These are phyloP conservation scores for Pterocarpus santalinus DNA, from an alignment of 306 rosid species.

Conservation along the genomic window DNA sequence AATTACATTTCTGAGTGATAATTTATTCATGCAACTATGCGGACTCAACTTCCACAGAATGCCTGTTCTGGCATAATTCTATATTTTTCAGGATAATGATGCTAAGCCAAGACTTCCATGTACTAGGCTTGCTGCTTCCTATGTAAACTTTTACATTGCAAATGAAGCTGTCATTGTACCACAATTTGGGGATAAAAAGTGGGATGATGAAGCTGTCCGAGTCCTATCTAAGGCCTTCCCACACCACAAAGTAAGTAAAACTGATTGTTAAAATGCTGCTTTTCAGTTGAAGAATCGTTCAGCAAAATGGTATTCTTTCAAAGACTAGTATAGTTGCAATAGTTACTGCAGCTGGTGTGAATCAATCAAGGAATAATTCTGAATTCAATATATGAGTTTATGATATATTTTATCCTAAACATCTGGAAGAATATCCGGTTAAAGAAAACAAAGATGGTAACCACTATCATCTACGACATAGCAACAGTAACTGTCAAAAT, in stretches of 20 bases:
- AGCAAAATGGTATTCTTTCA: slow-evolving; percentile 14
- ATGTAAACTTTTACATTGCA: slow-evolving; percentile 91
- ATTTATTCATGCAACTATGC: slow-evolving; percentile 23
- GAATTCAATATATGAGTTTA: slow-evolving; percentile 31
- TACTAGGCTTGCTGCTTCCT: slow-evolving; percentile 93
- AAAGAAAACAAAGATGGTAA: slow-evolving; percentile 10
- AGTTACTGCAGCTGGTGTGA: slow-evolving; percentile 33
- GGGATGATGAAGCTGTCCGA: slow-evolving; percentile 84
- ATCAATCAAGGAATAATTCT: slow-evolving; percentile 7
- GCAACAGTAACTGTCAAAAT: background rate
- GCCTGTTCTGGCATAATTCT: slow-evolving; percentile 28
- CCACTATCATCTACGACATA: background rate
- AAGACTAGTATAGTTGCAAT: slow-evolving; percentile 16
- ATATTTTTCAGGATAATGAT: slow-evolving; percentile 53
- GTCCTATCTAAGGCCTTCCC: slow-evolving; percentile 83
- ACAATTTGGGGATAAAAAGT: slow-evolving; percentile 85
- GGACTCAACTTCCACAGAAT: slow-evolving; percentile 26
- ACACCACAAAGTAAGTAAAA: slow-evolving; percentile 69
- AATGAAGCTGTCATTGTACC: slow-evolving; percentile 84
- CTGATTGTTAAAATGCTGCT: slow-evolving; percentile 15
- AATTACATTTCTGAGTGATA: slow-evolving; percentile 15
- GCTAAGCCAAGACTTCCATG: slow-evolving; percentile 74
- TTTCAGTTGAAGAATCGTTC: slow-evolving; percentile 40
- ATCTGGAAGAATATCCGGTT: background rate
- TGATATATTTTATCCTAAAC: slow-evolving; percentile 21